phyloP scores from a whole-genome alignment of 2,329 filamentous ascomycete species.

The Aspergillus sp. region DNA sequence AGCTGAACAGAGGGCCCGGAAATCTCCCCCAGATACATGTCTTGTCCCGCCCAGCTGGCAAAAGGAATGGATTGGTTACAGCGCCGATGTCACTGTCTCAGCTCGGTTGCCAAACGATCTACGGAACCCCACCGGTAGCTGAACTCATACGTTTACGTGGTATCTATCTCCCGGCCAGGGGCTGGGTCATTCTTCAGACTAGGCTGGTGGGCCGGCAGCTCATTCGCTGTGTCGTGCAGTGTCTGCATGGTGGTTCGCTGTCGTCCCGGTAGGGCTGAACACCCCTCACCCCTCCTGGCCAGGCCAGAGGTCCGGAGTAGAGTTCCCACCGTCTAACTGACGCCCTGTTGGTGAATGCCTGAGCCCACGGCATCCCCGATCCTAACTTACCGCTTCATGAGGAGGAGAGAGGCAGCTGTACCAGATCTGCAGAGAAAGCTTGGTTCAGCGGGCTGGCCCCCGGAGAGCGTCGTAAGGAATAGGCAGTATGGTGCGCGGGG shows the following conservation, averaged over 20 bases:
- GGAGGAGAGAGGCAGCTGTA: neutral
- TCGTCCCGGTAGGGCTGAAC: slow-evolving; percentile 18
- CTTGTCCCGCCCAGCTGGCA: neutral
- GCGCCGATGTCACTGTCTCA: slow-evolving; percentile 1
- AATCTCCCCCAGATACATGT: neutral
- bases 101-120: neutral
- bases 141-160: slow-evolving; percentile 3
- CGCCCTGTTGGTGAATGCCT: neutral
- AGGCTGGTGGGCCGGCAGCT: neutral
- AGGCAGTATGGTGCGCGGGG: neutral
- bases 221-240: neutral
- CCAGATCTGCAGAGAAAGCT: neutral
- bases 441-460: neutral
- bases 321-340: too few relatives aligned
- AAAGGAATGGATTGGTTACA: neutral
- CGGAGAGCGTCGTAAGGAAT: neutral
- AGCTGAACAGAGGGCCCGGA: slow-evolving; percentile 7
- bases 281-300: neutral
- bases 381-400: neutral
- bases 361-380: neutral
- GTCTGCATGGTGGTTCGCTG: neutral
- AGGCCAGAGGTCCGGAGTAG: too few relatives aligned
- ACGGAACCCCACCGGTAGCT: slow-evolving; percentile 1
- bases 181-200: neutral
- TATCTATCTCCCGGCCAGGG: neutral